Evolutionary conservation across 139 green algal genomes (phyloP), one percentile per base, ranked within the genome.

Genomic region (Yamagishiella unicocca): DNA sequence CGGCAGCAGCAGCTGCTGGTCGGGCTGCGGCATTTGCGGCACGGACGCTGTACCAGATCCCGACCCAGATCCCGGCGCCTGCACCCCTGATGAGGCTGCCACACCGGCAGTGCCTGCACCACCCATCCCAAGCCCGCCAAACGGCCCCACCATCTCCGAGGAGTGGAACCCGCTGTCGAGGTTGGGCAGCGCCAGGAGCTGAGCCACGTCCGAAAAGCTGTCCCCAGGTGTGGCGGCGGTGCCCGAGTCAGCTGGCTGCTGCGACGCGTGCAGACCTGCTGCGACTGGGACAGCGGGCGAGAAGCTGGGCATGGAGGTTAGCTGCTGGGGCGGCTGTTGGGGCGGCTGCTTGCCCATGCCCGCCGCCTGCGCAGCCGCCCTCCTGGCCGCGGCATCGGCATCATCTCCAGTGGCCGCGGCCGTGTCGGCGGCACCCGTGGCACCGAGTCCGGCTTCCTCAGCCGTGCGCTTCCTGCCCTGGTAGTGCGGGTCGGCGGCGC

Each of bases 131-230:
- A 12, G 12, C 7, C 70, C 70, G 19, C 38, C 70, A 33, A 58
- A 78, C 21, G 74, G 42, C 24, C 14, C 72, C 27, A 5, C 72
- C 40, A 80, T 27, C n/a, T 80, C 72, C 43, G 72, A 62, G 5
- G 43, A 42, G 27, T 27, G 10, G n/a, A 43, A 71, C 35, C n/a
- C 42, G 14, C 14, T 29, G 22, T 85, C 79, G 10, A 85, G 27
- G 0, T 38, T 72, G 14, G 79, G 79, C 79, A 85, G 27, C 29
- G 66, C 45, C 43, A 71, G 25, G 6, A 87, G 46, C 46, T 70
- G 64, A 22, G 24, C 64, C 19, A 87, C 45, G 33, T 87, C 81
- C 1, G 81, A 87, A 25, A 87, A 68, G 33, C 61, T 76, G 62
- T 66, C 61, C 3, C 61, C 79, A 17, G 79, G 79, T 0, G 61